These are phyloP conservation scores for Cyberlindnera americana DNA, from an alignment of 805 yeast species.

Conservation along the genomic window DNA sequence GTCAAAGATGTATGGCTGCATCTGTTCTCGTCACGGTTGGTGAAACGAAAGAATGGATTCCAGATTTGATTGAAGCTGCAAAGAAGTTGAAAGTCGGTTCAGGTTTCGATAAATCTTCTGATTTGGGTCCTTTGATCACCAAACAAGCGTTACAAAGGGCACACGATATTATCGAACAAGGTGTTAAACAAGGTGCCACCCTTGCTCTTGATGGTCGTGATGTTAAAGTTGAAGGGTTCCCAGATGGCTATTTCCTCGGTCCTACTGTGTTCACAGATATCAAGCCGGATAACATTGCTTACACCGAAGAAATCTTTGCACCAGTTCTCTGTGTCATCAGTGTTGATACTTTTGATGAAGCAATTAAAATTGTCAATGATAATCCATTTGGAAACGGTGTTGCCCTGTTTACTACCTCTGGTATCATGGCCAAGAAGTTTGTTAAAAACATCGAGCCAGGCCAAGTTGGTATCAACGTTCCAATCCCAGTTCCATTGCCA, in stretches of 20 bases:
- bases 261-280: slow-evolving; percentile 65
- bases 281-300: slow-evolving; percentile 61
- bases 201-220: slow-evolving; percentile 63
- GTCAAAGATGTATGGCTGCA: slow-evolving; percentile 82
- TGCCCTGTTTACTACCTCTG: slow-evolving; percentile 65
- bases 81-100: slow-evolving; percentile 54
- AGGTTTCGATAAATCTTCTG: slow-evolving; percentile 59
- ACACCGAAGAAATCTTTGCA: slow-evolving; percentile 72
- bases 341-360: slow-evolving; percentile 67
- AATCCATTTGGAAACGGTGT: slow-evolving; percentile 71
- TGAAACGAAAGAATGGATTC: slow-evolving; percentile 54
- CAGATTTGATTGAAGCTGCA: slow-evolving; percentile 57
- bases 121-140: slow-evolving; percentile 68
- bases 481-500: slow-evolving; percentile 79
- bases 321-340: slow-evolving; percentile 65
- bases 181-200: slow-evolving; percentile 55
- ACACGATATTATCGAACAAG: slow-evolving; percentile 47
- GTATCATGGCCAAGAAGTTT: slow-evolving; percentile 67
- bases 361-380: slow-evolving; percentile 58
- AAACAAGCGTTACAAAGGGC: slow-evolving; percentile 53
- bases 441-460: slow-evolving; percentile 67
- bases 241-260: slow-evolving; percentile 65
- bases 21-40: slow-evolving; percentile 73
- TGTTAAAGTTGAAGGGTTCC: slow-evolving; percentile 43
- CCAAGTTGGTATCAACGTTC: slow-evolving; percentile 75